phyloP scores from a whole-genome alignment of 441 rosid genomes.

The Mallotus repandus region DNA sequence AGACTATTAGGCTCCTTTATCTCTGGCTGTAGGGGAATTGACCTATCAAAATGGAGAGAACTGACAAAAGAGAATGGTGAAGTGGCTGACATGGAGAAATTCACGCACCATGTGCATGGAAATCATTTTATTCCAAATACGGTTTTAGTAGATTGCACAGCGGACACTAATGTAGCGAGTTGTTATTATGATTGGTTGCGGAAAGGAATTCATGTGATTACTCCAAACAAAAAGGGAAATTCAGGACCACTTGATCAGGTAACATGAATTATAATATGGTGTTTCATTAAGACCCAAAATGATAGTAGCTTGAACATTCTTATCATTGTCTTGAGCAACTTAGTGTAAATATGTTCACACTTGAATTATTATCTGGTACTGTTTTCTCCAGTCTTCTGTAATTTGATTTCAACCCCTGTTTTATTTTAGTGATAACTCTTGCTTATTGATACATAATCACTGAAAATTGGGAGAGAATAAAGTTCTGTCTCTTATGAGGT shows the following conservation, averaged over 20 bases:
- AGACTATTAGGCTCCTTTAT: constrained; percentile 17
- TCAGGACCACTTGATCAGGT: constrained; percentile 95
- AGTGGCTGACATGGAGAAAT: constrained; percentile 70
- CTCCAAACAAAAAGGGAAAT: constrained; percentile 92
- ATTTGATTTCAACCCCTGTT: too few relatives aligned
- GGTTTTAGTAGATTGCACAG: constrained; percentile 88
- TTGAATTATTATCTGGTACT: too few relatives aligned
- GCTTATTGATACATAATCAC: too few relatives aligned
- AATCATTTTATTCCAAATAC: constrained; percentile 89
- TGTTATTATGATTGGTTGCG: constrained; percentile 75
- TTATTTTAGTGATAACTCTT: too few relatives aligned
- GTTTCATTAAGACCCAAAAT: background rate
- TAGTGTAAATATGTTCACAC: too few relatives aligned
- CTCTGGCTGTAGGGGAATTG: constrained; percentile 59
- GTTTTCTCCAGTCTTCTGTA: too few relatives aligned
- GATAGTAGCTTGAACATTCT: background rate
- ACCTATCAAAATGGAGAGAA: constrained; percentile 79
- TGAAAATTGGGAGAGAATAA: too few relatives aligned
- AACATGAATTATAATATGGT: constrained; percentile 2
- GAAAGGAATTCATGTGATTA: constrained; percentile 84
- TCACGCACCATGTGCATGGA: constrained; percentile 69
- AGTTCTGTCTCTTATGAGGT: too few relatives aligned
- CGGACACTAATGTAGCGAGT: constrained; percentile 71
- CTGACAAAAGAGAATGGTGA: constrained; percentile 58
- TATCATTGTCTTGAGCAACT: background rate